Evolutionary conservation across 495 filamentous ascomycete species (phyloP).

Genomic region (Lophiotrema nucula): DNA sequence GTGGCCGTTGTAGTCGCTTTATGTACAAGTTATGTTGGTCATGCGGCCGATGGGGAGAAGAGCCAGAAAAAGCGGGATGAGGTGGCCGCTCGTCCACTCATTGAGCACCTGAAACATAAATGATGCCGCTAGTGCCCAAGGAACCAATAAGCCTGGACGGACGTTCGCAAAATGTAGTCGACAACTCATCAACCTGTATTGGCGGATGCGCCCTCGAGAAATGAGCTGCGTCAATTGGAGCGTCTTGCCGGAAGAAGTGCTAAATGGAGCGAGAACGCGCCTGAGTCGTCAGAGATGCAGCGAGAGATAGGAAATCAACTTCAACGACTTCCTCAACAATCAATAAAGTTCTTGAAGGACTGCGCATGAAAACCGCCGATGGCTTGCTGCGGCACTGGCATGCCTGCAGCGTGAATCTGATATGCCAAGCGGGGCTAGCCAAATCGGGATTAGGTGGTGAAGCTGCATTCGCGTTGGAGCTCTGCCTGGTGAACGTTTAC

Average conservation of each 20-base stretch:
- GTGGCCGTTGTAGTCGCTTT: constrained; percentile 18
- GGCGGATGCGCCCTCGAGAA: constrained; percentile 20
- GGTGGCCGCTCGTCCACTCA: constrained; percentile 19
- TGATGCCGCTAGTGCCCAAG: constrained; percentile 22
- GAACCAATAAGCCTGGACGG: constrained; percentile 19
- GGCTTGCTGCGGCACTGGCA: too few relatives aligned
- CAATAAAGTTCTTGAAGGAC: too few relatives aligned
- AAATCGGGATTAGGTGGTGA: too few relatives aligned
- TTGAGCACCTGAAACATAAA: constrained; percentile 30
- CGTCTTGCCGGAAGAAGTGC: constrained; percentile 19
- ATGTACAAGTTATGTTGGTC: constrained; percentile 26
- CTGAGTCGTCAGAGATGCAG: background rate
- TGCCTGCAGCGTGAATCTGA: too few relatives aligned
- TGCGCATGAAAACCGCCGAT: too few relatives aligned
- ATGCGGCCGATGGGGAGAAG: constrained; percentile 16
- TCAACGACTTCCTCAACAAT: too few relatives aligned
- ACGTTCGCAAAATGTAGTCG: constrained; percentile 19
- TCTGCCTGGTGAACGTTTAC: too few relatives aligned
- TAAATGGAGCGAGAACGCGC: background rate
- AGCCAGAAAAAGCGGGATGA: constrained; percentile 21
- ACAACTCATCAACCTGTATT: constrained; percentile 35
- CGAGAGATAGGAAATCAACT: background rate
- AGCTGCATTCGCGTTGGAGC: too few relatives aligned
- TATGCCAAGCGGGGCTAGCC: too few relatives aligned
- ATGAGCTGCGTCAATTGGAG: constrained; percentile 15